Conservation (phyloP, 208 protist genomes). For the Trypanosomatidae sp. region DNA sequence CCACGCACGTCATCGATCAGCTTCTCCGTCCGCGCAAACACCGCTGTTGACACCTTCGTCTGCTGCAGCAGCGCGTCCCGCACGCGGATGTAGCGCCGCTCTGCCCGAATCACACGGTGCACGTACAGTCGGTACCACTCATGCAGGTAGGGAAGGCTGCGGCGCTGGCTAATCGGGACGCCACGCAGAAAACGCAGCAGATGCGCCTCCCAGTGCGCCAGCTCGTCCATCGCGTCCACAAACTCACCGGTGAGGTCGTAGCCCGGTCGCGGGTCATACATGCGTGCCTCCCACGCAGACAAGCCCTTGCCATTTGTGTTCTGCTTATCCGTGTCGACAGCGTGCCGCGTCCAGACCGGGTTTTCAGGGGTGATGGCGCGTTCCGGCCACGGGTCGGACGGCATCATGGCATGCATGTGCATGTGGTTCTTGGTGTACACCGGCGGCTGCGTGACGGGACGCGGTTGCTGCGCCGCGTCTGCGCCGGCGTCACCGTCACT, state of each 20-base stretch:
- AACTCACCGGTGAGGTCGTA: conserved; percentile 69
- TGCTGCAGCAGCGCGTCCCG: conserved; percentile 42
- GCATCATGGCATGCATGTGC: conserved; percentile 25
- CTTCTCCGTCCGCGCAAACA: conserved; percentile 71
- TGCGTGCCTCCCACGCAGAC: conserved; percentile 42
- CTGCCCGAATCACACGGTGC: conserved; percentile 72
- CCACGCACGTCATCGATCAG: conserved; percentile 47
- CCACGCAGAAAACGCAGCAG: conserved; percentile 65
- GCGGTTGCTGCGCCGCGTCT: background rate
- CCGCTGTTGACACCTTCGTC: conserved; percentile 20
- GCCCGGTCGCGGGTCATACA: conserved; percentile 64
- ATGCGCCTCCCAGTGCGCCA: conserved; percentile 69
- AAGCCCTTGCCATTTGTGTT: conserved; percentile 37
- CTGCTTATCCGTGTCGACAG: conserved; percentile 45
- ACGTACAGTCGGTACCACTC: conserved; percentile 70
- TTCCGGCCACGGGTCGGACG: conserved; percentile 77
- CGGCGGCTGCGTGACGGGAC: background rate
- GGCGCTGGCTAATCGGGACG: conserved; percentile 63
- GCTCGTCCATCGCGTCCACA: conserved; percentile 75
- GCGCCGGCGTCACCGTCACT: no score
- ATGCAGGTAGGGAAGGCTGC: conserved; percentile 73
- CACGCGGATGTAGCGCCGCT: conserved; percentile 63
- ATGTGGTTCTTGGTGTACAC: conserved; percentile 35
- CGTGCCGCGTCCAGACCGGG: conserved; percentile 62
- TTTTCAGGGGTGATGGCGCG: conserved; percentile 69